Base-by-base conservation (phyloP, 73 alveolate species). In the Durusdinium trenchii region DNA sequence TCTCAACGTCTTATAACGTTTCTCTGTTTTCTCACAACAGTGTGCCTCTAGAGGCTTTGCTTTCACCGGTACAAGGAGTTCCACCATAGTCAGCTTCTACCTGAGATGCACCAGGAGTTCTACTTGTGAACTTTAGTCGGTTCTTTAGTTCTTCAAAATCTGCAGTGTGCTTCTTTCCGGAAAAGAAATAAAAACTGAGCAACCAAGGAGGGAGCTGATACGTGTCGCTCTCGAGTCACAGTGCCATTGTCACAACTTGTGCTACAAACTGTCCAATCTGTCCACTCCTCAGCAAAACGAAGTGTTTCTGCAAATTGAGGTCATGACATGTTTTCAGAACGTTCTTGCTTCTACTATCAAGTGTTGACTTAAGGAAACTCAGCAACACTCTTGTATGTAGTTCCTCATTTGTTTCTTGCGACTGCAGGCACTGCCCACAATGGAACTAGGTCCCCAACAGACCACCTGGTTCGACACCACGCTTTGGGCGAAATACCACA, bases 11-110 rank as follows among this genome's bases (percentile, higher is more conserved):
- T n/a, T n/a, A n/a, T n/a, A n/a, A n/a, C n/a, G n/a, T n/a, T n/a
- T n/a, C n/a, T n/a, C n/a, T n/a, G n/a, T n/a, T n/a, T n/a, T n/a
- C n/a, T n/a, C n/a, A 23, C 73, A 60, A 40, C 84, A 36, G 2
- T 0, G 48, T 14, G 62, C 97, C 87, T 91, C 97, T 91, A 61
- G 97, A 91, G 46, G 75, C 76, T 50, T 46, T 14, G 60, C 86
- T 47, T 30, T 87, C 84, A 16, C 97, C 97, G 10, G 76, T 91
- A 87, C 97, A 91, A 12, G 60, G 87, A 30, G 46, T 69, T 30
- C 97, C 97, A 5, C 97, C 97, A 45, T 91, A 91, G 57, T 91
- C 97, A 5, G 97, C 97, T 40, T 91, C 89, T 6, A 91, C 57
- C 97, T 91, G 71, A 3, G 54, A 5, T 6, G 42, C 45, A 16